Conservation (phyloP, 805 yeast genomes). For the Yamadazyma scolyti region DNA sequence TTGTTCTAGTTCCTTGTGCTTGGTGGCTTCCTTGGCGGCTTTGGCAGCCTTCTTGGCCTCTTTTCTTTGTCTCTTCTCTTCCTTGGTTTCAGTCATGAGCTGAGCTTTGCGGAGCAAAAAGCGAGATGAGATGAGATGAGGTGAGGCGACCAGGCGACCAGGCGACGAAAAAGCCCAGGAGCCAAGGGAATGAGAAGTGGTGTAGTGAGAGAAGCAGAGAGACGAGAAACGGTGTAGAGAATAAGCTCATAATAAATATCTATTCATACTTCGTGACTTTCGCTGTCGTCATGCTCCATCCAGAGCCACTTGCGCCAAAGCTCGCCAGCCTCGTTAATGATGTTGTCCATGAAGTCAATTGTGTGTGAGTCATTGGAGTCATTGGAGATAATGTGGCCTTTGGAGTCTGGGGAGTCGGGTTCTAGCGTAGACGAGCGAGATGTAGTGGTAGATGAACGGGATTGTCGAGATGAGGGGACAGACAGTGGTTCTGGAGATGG, state of each 20-base stretch:
- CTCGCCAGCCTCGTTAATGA: constrained; percentile 78
- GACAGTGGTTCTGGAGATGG: too few species aligned
- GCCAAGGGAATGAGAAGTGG: constrained; percentile 1
- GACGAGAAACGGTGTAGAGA: too few species aligned
- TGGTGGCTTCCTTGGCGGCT: constrained; percentile 20
- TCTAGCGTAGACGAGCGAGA: neutral
- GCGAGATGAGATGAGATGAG: constrained; percentile 43
- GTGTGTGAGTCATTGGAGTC: constrained; percentile 28
- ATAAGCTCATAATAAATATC: too few species aligned
- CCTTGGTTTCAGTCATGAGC: constrained; percentile 13
- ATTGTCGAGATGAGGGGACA: constrained; percentile 5
- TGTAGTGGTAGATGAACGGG: constrained; percentile 9
- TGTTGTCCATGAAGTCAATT: constrained; percentile 65
- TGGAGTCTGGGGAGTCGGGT: constrained; percentile 4
- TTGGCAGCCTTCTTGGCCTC: constrained; percentile 22
- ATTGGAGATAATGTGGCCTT: constrained; percentile 23
- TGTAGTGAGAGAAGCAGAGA: too few species aligned
- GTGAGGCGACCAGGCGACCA: too few species aligned
- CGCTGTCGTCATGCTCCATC: constrained; percentile 28
- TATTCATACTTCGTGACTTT: too few species aligned
- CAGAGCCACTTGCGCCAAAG: constrained; percentile 82
- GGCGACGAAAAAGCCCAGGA: too few species aligned
- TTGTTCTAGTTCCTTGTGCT: constrained; percentile 48
- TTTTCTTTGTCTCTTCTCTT: constrained; percentile 19
- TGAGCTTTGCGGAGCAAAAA: neutral